A percentile compares a stretch with the other conserved stretches of the same genome.
Evolutionary conservation across 2,329 filamentous ascomycete species (phyloP).

Genomic region (Fusarium domesticum): DNA sequence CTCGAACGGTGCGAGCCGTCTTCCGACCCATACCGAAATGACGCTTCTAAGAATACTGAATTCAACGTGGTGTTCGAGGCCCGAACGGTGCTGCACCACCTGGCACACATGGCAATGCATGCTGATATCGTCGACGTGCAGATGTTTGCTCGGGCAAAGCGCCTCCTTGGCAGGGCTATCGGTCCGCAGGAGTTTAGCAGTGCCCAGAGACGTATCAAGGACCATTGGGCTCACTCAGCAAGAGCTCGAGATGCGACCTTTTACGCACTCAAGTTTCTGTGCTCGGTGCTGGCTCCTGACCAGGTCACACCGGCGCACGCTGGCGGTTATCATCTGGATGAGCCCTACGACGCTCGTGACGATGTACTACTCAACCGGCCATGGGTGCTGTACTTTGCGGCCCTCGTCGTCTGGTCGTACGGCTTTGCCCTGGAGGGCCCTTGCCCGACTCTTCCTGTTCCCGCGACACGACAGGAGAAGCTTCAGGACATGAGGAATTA

Average conservation of each 20-base stretch:
- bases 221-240: constrained; percentile 83
- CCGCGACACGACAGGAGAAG: constrained; percentile 62
- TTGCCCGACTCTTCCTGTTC: constrained; percentile 50
- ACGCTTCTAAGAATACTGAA: constrained; percentile 60
- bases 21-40: constrained; percentile 54
- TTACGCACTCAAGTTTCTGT: constrained; percentile 85
- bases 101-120: constrained; percentile 97
- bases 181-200: constrained; percentile 76
- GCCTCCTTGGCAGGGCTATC: constrained; percentile 81
- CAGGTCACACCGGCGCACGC: constrained; percentile 36
- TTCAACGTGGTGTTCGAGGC: constrained; percentile 73
- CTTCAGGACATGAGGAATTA: constrained; percentile 77
- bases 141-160: constrained; percentile 85
- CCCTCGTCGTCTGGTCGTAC: constrained; percentile 91
- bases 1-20: constrained; percentile 58
- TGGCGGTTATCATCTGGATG: constrained; percentile 41
- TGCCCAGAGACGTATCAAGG: constrained; percentile 79
- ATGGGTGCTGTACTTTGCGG: constrained; percentile 94
- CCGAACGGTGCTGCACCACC: constrained; percentile 82
- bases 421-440: constrained; percentile 87
- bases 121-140: constrained; percentile 97
- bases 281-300: constrained; percentile 70
- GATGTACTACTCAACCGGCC: constrained; percentile 88
- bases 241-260: constrained; percentile 87
- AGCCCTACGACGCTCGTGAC: constrained; percentile 75